These are phyloP conservation scores for Eragrostis nindensis DNA, from an alignment of 176 grass and related monocot genomes.

Conservation along the genomic window DNA sequence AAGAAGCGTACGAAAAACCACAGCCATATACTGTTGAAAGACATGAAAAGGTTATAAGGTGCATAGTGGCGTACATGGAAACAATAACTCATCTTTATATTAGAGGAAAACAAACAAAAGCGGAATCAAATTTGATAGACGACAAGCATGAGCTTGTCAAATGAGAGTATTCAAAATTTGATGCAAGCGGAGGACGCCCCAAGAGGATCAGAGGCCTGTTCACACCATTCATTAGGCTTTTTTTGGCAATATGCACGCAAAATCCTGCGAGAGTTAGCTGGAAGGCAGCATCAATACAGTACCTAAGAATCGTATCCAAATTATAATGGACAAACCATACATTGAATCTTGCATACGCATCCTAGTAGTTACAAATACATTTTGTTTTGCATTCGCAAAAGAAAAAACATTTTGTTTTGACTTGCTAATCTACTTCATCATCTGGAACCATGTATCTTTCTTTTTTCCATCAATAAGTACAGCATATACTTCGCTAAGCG, in stretches of 20 bases:
- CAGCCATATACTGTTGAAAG: background rate
- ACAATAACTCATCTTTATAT: background rate
- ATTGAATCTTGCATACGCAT: slow-evolving; percentile 24
- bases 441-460: background rate
- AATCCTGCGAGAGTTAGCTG: slow-evolving; percentile 25
- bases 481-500: background rate
- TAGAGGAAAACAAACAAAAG: background rate
- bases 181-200: background rate
- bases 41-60: background rate
- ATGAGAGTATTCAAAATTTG: slow-evolving; percentile 8
- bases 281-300: slow-evolving; percentile 5
- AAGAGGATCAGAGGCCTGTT: background rate
- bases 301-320: background rate
- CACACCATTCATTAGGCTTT: background rate
- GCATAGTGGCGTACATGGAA: background rate
- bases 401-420: too few relatives aligned
- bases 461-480: background rate
- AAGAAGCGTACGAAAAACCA: background rate
- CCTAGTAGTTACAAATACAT: slow-evolving; percentile 15
- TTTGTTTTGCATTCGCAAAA: too few relatives aligned
- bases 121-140: slow-evolving; percentile 23
- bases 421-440: slow-evolving; percentile 4
- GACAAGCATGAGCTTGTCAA: slow-evolving; percentile 12
- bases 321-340: slow-evolving; percentile 11
- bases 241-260: slow-evolving; percentile 18